A percentile compares a stretch with the other conserved stretches of the same genome.
Evolutionary conservation across 1,139 yeast species (phyloP).

Genomic region (Blastobotrys raffinosifermentans): DNA sequence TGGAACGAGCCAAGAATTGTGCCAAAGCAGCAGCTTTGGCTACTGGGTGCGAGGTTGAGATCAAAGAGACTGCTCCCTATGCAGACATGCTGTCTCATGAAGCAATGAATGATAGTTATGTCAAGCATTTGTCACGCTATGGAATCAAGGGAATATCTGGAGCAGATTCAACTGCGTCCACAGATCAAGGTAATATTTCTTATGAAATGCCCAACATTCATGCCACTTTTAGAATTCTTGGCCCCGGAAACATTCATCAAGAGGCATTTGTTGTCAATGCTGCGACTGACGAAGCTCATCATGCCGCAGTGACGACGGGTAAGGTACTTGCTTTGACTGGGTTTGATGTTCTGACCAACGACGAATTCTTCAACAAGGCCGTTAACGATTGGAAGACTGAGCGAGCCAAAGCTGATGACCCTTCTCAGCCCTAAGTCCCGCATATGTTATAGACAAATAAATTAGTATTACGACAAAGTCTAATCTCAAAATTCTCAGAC

Average conservation of each 20-base stretch:
- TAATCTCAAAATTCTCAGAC: too few species aligned
- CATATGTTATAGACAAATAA: too few species aligned
- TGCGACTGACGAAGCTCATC: constrained; percentile 3
- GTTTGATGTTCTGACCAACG: neutral
- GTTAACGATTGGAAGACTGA: constrained; percentile 34
- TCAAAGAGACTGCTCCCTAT: constrained; percentile 1
- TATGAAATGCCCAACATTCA: constrained; percentile 5
- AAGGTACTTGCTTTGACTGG: constrained; percentile 4
- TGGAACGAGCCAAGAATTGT: constrained; percentile 5
- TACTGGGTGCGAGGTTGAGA: constrained; percentile 6
- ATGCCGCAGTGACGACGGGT: constrained; percentile 4
- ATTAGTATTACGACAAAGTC: too few species aligned
- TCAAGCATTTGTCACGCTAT: constrained; percentile 1
- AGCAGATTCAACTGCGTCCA: constrained; percentile 2
- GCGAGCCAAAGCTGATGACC: too few species aligned
- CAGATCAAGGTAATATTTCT: constrained; percentile 8
- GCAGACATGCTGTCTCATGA: constrained; percentile 2
- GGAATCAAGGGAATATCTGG: constrained; percentile 1
- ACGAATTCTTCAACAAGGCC: constrained; percentile 41
- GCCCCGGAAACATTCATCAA: constrained; percentile 4
- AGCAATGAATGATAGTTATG: constrained; percentile 3
- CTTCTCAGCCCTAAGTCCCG: too few species aligned
- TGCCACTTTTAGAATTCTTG: neutral
- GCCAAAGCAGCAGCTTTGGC: constrained; percentile 9
- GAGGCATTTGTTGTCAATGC: constrained; percentile 3